Conservation (phyloP, 352 stramenopile genomes). For the Globisporangium paddicum region DNA sequence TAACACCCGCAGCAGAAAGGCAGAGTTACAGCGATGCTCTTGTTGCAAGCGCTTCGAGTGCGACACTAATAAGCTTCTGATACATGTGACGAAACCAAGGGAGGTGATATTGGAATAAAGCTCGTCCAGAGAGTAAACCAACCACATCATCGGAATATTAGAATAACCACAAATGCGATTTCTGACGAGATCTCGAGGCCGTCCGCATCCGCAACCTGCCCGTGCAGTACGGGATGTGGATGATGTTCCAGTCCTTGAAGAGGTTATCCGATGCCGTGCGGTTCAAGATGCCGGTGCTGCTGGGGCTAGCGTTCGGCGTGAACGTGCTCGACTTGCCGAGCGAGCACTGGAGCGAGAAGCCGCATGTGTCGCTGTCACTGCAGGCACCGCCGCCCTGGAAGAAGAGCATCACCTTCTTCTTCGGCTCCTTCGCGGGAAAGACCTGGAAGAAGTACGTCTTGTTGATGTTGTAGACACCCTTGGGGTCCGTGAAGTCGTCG, state of each 20-base stretch:
- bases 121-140: too few relatives aligned
- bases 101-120: too few relatives aligned
- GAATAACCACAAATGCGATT: too few relatives aligned
- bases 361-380: slow-evolving; percentile 30
- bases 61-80: too few relatives aligned
- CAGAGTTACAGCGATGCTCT: too few relatives aligned
- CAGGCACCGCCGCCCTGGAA: slow-evolving; percentile 38
- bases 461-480: slow-evolving; percentile 11
- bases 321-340: slow-evolving; percentile 21
- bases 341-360: slow-evolving; percentile 31
- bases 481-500: slow-evolving; percentile 13
- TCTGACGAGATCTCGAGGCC: too few relatives aligned
- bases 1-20: too few relatives aligned
- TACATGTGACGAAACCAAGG: too few relatives aligned
- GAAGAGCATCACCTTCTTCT: slow-evolving; percentile 38
- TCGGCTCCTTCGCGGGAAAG: slow-evolving; percentile 27
- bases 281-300: slow-evolving; percentile 32
- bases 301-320: slow-evolving; percentile 12
- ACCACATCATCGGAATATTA: too few relatives aligned
- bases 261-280: slow-evolving; percentile 33
- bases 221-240: slow-evolving; percentile 72
- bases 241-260: slow-evolving; percentile 74
- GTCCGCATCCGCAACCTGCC: too few relatives aligned
- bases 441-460: slow-evolving; percentile 43
- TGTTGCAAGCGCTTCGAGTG: too few relatives aligned